phyloP scores from a whole-genome alignment of 2,329 filamentous ascomycete species.

The Xylaria sp. region DNA sequence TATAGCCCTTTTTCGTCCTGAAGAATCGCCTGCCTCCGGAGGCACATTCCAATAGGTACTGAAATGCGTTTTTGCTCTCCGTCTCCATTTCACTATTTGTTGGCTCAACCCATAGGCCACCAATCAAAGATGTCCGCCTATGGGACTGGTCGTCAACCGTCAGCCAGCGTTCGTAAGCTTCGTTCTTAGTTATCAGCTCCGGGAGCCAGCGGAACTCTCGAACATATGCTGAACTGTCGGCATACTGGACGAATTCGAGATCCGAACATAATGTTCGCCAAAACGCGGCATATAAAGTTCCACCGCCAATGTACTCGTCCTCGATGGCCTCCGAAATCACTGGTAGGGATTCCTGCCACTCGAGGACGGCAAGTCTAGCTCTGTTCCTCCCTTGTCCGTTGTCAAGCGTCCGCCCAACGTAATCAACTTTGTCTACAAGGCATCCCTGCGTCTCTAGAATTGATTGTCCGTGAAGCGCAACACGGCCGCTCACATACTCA shows the following conservation, averaged over 20 bases:
- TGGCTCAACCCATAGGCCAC: conserved; percentile 34
- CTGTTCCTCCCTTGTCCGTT: conserved; percentile 28
- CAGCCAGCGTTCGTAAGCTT: conserved; percentile 28
- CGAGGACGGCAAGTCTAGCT: conserved; percentile 25
- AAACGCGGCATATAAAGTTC: conserved; percentile 26
- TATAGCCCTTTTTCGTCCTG: conserved; percentile 32
- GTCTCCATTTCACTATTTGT: conserved; percentile 22
- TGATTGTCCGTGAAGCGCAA: conserved; percentile 31
- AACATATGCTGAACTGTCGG: conserved; percentile 20
- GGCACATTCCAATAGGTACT: conserved; percentile 38
- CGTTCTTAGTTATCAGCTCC: not conserved
- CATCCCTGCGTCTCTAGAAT: conserved; percentile 35
- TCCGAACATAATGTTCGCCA: conserved; percentile 37
- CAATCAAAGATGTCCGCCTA: conserved; percentile 35
- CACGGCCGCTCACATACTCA: conserved; percentile 25
- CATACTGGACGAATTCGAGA: conserved; percentile 29
- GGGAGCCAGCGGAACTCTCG: conserved; percentile 28
- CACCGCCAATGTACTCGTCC: conserved; percentile 15
- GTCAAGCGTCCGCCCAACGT: conserved; percentile 31
- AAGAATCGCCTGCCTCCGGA: conserved; percentile 38
- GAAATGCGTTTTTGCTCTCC: conserved; percentile 35
- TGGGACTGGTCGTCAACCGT: conserved; percentile 20
- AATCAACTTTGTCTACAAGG: conserved; percentile 31
- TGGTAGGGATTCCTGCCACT: conserved; percentile 23
- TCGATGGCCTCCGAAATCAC: too few species aligned